Evolutionary conservation across 345 rosid species (phyloP).

Genomic region (Brassica incana): DNA sequence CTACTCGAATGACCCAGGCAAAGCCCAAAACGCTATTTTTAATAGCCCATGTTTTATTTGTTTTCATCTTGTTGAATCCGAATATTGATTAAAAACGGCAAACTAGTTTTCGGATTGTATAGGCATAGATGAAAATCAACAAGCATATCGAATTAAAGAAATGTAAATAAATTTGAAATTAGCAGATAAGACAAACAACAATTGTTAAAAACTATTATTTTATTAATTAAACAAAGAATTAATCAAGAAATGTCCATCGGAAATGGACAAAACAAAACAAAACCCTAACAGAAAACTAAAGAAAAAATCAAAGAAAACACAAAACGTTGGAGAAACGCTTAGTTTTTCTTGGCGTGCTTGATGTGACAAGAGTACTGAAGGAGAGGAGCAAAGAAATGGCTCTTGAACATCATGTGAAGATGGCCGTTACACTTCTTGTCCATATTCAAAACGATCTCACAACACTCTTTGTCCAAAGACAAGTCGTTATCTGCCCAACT

Average conservation of each 20-base stretch:
- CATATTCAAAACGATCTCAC: constrained; percentile 35
- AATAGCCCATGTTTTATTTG: background rate
- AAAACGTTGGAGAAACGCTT: background rate
- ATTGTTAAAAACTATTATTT: background rate
- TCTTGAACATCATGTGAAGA: constrained; percentile 36
- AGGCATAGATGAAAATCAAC: background rate
- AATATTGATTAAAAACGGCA: background rate
- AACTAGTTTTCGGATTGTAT: background rate
- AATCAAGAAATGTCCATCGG: constrained; percentile 18
- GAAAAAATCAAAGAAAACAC: background rate
- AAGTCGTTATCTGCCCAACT: constrained; percentile 39
- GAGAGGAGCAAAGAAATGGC: constrained; percentile 41
- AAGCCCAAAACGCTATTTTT: background rate
- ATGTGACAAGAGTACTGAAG: constrained; percentile 40
- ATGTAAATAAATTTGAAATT: background rate
- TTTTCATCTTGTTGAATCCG: background rate
- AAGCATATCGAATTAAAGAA: background rate
- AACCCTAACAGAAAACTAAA: constrained; percentile 24
- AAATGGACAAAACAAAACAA: constrained; percentile 11
- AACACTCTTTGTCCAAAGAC: constrained; percentile 35
- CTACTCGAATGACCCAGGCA: background rate
- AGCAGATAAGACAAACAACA: background rate
- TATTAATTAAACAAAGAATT: constrained; percentile 18
- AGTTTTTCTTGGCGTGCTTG: constrained; percentile 31
- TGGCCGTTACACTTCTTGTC: constrained; percentile 21